Conservation (phyloP, 352 stramenopile species). For the Ophiocytium majus region DNA sequence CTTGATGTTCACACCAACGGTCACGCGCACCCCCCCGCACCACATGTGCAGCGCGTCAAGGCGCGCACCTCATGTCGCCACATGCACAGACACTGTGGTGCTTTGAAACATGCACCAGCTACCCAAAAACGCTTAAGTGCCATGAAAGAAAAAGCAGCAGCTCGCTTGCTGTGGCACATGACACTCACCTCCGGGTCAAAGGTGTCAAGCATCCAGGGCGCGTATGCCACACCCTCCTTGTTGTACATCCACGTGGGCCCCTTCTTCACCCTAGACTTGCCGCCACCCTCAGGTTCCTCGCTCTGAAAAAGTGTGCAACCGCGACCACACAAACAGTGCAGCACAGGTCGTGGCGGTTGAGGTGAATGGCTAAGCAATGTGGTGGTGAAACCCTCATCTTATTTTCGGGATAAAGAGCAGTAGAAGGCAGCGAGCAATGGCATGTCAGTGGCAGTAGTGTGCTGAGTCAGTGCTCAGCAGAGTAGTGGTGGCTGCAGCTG, state of each 20-base stretch:
- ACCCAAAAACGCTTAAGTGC: too few relatives aligned
- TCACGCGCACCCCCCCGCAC: too few relatives aligned
- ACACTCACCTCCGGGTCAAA: constrained; percentile 54
- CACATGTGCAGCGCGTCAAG: too few relatives aligned
- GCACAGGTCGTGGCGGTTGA: not conserved
- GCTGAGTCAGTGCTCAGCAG: not conserved
- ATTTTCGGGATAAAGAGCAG: not conserved
- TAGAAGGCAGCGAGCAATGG: not conserved
- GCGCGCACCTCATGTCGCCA: too few relatives aligned
- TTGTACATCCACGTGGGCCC: constrained; percentile 55
- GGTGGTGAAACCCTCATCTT: not conserved
- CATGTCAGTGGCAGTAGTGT: not conserved
- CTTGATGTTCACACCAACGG: too few relatives aligned
- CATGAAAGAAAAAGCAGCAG: too few relatives aligned
- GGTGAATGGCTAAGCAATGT: not conserved
- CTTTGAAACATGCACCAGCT: too few relatives aligned
- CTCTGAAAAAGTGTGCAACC: not conserved
- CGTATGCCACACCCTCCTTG: constrained; percentile 49
- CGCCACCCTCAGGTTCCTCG: not conserved
- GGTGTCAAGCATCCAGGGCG: constrained; percentile 52
- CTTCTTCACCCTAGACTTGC: constrained; percentile 25
- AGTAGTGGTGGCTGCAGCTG: not conserved
- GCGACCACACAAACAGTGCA: not conserved
- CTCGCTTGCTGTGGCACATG: too few relatives aligned
- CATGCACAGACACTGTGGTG: too few relatives aligned